These are phyloP conservation scores for Tephrocybe sp. DNA, from an alignment of 768 basidiomycete species.

Conservation along the genomic window DNA sequence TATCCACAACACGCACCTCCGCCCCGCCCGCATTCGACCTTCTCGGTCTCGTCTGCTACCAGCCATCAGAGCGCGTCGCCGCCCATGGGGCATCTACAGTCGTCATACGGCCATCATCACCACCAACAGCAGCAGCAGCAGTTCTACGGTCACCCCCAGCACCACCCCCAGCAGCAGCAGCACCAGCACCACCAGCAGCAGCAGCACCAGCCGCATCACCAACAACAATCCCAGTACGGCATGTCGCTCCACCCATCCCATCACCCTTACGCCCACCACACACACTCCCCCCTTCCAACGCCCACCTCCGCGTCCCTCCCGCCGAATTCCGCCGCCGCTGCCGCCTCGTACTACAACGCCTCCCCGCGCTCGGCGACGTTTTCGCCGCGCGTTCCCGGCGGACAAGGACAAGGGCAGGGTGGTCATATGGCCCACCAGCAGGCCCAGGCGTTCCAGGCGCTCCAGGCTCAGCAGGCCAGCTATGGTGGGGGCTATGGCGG, in stretches of 20 bases:
- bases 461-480: slow-evolving; percentile 6
- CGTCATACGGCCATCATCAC: slow-evolving; percentile 12
- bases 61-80: slow-evolving; percentile 15
- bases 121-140: slow-evolving; percentile 25
- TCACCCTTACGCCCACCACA: background rate
- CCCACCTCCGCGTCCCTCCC: background rate
- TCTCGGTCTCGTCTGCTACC: slow-evolving; percentile 29
- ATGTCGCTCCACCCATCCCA: background rate
- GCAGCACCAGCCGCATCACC: background rate
- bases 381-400: slow-evolving; percentile 13
- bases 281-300: slow-evolving; percentile 9
- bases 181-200: background rate
- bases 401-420: too few species aligned
- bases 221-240: background rate
- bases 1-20: background rate
- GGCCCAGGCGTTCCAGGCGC: slow-evolving; percentile 13
- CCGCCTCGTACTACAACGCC: background rate
- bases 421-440: slow-evolving; percentile 19
- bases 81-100: slow-evolving; percentile 4
- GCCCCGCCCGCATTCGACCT: slow-evolving; percentile 37
- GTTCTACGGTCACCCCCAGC: background rate
- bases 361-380: slow-evolving; percentile 4
- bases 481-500: background rate
- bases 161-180: slow-evolving; percentile 25
- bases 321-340: background rate